These are phyloP conservation scores for Fusarium ramigenum DNA, from an alignment of 2,329 filamentous ascomycete genomes.

Conservation along the genomic window DNA sequence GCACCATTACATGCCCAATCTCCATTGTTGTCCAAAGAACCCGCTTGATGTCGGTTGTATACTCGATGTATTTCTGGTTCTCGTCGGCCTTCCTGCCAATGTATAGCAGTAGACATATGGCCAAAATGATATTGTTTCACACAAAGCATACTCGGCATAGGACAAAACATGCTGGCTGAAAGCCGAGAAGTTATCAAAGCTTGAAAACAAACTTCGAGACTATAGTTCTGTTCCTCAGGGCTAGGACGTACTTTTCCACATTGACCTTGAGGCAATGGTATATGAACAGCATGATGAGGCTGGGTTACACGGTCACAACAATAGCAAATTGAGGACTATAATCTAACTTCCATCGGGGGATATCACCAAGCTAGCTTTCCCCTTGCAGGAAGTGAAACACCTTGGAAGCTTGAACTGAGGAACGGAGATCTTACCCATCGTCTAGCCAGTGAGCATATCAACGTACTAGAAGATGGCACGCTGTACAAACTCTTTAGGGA, in stretches of 20 bases:
- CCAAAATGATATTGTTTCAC: not conserved
- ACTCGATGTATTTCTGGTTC: not conserved
- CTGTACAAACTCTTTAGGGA: not conserved
- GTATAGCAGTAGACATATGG: not conserved
- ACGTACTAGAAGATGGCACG: not conserved
- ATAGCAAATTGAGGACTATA: not conserved
- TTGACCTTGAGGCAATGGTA: not conserved
- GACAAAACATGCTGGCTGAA: not conserved
- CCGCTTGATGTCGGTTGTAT: not conserved
- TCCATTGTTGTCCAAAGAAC: not conserved
- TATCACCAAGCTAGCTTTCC: not conserved
- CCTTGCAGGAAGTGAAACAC: not conserved
- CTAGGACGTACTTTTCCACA: not conserved
- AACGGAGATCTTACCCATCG: not conserved
- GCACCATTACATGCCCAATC: not conserved
- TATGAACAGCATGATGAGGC: not conserved
- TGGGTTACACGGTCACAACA: not conserved
- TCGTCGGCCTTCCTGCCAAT: not conserved
- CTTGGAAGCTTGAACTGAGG: not conserved
- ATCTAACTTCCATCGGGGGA: not conserved
- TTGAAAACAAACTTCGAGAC: not conserved
- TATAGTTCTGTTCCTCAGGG: not conserved
- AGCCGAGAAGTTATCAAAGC: not conserved
- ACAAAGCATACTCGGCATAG: not conserved
- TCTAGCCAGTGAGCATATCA: not conserved